Base-by-base conservation (phyloP, 2,329 filamentous ascomycete genomes). In the Fusarium sp. region DNA sequence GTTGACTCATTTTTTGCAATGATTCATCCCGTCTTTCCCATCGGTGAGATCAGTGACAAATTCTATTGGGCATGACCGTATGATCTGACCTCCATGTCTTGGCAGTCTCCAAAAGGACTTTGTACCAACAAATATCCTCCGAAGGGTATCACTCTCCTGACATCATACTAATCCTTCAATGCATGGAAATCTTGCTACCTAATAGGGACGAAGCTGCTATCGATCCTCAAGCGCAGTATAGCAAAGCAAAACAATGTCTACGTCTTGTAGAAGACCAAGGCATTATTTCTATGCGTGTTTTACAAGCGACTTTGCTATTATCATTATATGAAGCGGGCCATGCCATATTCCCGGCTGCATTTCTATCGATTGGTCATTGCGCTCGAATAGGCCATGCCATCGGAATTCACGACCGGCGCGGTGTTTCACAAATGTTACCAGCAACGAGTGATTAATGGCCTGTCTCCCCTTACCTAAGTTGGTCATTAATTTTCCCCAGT, bases 301-400 rank as follows among this genome's bases (percentile, higher is more conserved):
- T 69, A 25, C 67, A 69, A 16, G 57, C 63, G 2, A 16, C 37
- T 5, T 23, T 69, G 14, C 35, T 69, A 2, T 11, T 69, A 9
- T 57, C 34, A 4, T 23, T 69, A 4, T 69, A 66, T 39, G 67
- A 69, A 30, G 39, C 41, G 3, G 43, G 45, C 9, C 25, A 69
- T n/a, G 67, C 57, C 7, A 66, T 69, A 13, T 69, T 66, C 34
- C 67, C 67, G 6, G 57, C 67, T 1, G 67, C 67, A 16, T 69
- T 39, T 58, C 23, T 69, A 5, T 66, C 63, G 1, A 34, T 62
- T 18, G 57, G 56, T 11, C 48, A 66, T n/a, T 69, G 57, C 16
- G 63, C 67, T 9, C 25, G 67, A 34, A 50, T 66, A 2, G 67
- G 67, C 9, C 57, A 69, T n/a, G 63, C 63, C 14, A 27, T 69